phyloP scores from a whole-genome alignment of 2,329 filamentous ascomycete genomes.

The Fusarium sp. region DNA sequence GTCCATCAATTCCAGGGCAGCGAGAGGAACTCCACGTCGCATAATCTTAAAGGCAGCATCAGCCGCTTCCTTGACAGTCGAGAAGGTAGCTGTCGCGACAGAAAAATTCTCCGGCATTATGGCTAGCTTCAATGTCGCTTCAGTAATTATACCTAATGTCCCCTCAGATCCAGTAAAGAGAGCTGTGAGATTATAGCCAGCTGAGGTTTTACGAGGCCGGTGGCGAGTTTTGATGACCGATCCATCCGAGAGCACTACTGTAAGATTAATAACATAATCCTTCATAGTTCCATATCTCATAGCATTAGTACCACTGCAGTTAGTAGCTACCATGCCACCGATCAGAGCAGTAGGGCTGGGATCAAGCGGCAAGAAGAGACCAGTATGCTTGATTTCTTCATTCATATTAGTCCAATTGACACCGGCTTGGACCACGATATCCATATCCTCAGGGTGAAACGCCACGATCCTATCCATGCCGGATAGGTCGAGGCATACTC shows the following conservation, averaged over 20 bases:
- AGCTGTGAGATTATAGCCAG: constrained; percentile 77
- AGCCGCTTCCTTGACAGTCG: constrained; percentile 70
- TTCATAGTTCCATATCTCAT: constrained; percentile 80
- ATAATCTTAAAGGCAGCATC: constrained; percentile 73
- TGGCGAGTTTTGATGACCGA: constrained; percentile 73
- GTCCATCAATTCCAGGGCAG: constrained; percentile 73
- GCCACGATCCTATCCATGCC: constrained; percentile 74
- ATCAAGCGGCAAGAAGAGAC: constrained; percentile 77
- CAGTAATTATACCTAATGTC: constrained; percentile 77
- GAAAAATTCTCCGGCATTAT: constrained; percentile 72
- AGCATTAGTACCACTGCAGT: constrained; percentile 72
- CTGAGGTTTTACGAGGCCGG: constrained; percentile 75
- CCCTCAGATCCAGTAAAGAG: constrained; percentile 79
- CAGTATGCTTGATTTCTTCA: constrained; percentile 68
- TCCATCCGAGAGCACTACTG: constrained; percentile 77
- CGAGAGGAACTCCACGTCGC: constrained; percentile 72
- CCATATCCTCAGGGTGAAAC: constrained; percentile 75
- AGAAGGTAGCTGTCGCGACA: constrained; percentile 73
- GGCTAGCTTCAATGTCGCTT: constrained; percentile 75
- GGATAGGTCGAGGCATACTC: constrained; percentile 76
- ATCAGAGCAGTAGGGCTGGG: constrained; percentile 71
- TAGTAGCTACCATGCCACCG: constrained; percentile 74
- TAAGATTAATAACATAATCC: constrained; percentile 79
- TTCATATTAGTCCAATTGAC: constrained; percentile 77
- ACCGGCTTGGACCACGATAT: constrained; percentile 76